Evolutionary conservation across 345 rosid genomes (phyloP), one percentile per base, ranked within the genome.

Genomic region (Eucalyptus pauciflora): DNA sequence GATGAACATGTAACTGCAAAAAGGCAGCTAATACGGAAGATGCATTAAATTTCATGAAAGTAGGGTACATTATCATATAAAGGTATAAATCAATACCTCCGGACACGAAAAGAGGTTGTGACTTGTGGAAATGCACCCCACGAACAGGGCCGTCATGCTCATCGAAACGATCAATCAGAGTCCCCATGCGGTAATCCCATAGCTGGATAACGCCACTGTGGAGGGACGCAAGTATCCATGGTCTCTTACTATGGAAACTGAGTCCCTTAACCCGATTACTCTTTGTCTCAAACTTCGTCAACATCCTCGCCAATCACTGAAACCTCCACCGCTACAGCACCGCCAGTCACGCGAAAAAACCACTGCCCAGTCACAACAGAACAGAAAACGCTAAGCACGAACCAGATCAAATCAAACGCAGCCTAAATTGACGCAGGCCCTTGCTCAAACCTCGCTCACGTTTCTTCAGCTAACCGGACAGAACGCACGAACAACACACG

Each of bases 101-200:
- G 0, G 99, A 98, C 43, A 98, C 99, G 86, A 98, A 97, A 29
- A 98, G 91, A 46, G 99, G 98, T 93, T 98, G 99, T 48, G 99
- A 93, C 50, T 83, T 92, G 92, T 98, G 99, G 92, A 98, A 98
- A 91, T 98, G 98, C 71, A 98, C 99, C 12, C 99, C 99, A 50
- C 99, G 99, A 88, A 98, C 99, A 33, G 99, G 99, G 49, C 99
- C 99, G 51, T 98, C 99, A 71, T 98, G 99, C 93, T 98, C 99
- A 50, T 98, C 99, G 60, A 98, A 97, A 56, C 98, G 89, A 89
- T 97, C 99, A 50, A 98, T 96, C 90, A 98, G 91, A 80, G 99
- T 98, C 64, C 98, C 99, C 98, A 97, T 96, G 11, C 99, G 97
- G 81, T 98, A 98, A 92, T 98, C 99, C 99, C 99, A 98, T 86